Evolutionary conservation across 2,329 filamentous ascomycete genomes (phyloP), one percentile per base, ranked within the genome.

Genomic region (Ophiocordyceps australis): DNA sequence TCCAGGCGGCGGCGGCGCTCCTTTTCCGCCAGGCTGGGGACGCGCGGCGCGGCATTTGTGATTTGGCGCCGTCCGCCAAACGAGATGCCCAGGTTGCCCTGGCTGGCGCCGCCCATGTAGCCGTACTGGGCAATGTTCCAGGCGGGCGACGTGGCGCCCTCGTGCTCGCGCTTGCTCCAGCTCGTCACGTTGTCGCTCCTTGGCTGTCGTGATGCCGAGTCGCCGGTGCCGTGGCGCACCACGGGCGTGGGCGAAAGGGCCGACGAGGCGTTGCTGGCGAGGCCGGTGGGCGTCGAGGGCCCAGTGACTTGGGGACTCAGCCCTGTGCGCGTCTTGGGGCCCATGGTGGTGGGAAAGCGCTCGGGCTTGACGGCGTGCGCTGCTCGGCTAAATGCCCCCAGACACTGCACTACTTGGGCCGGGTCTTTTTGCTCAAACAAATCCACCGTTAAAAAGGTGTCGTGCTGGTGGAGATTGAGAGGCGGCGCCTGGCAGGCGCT

Each of bases 111-210:
- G 30, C 89, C 89, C 77, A 95, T 89, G 51, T 94, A 98, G 7
- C 89, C 85, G 45, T 98, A 98, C 46, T 98, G 89, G 30, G 85
- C 78, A 38, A 95, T 95, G 46, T 95, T 98, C 89, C 89, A 98
- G 2, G 89, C 89, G 1, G 89, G 89, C 15, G 74, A 64, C 2
- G 85, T 94, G 23, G 63, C 65, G 11, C 68, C 69, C 48, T 94
- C 79, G 38, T 94, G 81, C 28, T 68, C 65, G 48, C 67, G 80
- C 47, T 72, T 91, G 50, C 80, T 92, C 89, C 89, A 95, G 50
- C 73, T 91, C 45, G 79, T 93, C 33, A 86, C 69, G n/a, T n/a
- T n/a, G n/a, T n/a, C n/a, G n/a, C n/a, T n/a, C n/a, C n/a, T n/a
- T 2, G 58, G 50, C 17, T 52, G 43, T 20, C 66, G 59, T 26